Base-by-base conservation (phyloP, 495 filamentous ascomycete species). In the Mycothermus thermophilus region DNA sequence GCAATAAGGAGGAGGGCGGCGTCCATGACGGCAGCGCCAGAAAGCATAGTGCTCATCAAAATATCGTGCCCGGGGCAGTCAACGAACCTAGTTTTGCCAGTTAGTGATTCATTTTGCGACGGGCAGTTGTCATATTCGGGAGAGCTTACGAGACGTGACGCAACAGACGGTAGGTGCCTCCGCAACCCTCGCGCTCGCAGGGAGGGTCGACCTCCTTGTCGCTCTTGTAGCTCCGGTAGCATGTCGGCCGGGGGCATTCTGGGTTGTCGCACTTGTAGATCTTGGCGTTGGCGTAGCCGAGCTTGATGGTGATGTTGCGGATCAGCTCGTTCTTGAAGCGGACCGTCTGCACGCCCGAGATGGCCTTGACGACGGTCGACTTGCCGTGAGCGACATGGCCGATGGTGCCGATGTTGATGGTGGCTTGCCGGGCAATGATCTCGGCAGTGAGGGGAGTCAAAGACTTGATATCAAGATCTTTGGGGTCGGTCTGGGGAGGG, bases 31-130 rank as follows among this genome's bases (percentile, higher is more conserved):
- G 90, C 90, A 50, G 90, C 90, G 52, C 90, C 92, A 55, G 90
- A 97, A 63, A 96, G 77, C 90, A 96, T 97, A 40, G 90, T 97
- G 61, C 87, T 94, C 90, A 97, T 97, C 52, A 97, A 85, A 83
- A 97, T 97, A 64, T 97, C 90, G 79, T 97, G 90, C 60, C 90
- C 90, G 23, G 90, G 90, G 71, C 90, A 97, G 60, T 97, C 90
- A 38, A 97, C 92, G 58, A 97, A 97, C 11, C 77, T 85, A 43
- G 8, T 40, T 31, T 9, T 4, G 23, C 25, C 8, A 9, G 39
- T 48, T 20, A 51, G 32, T 18, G 27, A 35, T 15, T 21, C 38
- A 4, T 10, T 20, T 16, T 10, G 11, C 37, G 4, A 11, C 19
- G 8, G 23, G 13, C 17, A 22, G 8, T 20, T 35, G 7, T 15